Evolutionary conservation across 2,329 filamentous ascomycete species (phyloP).

Genomic region (Aspergillus latus): DNA sequence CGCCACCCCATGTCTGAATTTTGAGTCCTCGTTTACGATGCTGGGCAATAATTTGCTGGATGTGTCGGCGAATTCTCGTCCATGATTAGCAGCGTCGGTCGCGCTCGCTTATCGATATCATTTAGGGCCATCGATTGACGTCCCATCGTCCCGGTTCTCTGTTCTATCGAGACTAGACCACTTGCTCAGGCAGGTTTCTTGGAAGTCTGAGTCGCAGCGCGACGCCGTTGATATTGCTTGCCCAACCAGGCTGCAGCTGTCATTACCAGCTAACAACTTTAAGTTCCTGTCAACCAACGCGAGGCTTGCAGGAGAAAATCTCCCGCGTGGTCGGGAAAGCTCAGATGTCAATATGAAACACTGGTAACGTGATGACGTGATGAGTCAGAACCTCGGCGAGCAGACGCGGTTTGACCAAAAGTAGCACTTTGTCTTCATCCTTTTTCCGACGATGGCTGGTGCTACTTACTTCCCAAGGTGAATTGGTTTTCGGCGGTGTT

Average conservation of each 20-base stretch:
- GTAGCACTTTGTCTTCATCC: too few relatives aligned
- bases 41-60: neutral
- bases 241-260: constrained; percentile 15
- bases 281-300: constrained; percentile 4
- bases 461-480: too few relatives aligned
- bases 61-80: too few relatives aligned
- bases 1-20: constrained; percentile 12
- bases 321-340: neutral
- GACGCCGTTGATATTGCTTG: constrained; percentile 11
- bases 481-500: too few relatives aligned
- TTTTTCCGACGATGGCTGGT: too few relatives aligned
- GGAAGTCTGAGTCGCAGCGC: neutral
- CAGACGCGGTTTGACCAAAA: neutral
- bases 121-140: constrained; percentile 2
- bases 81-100: too few relatives aligned
- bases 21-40: constrained; percentile 1
- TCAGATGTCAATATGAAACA: constrained; percentile 13
- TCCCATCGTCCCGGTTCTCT: neutral
- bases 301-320: constrained; percentile 6
- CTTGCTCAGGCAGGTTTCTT: neutral
- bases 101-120: neutral
- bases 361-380: constrained; percentile 21
- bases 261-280: constrained; percentile 9
- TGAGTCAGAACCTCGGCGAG: neutral
- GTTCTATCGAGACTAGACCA: neutral